Evolutionary conservation across 768 basidiomycete genomes (phyloP).

Genomic region (Lactarius trivialis): DNA sequence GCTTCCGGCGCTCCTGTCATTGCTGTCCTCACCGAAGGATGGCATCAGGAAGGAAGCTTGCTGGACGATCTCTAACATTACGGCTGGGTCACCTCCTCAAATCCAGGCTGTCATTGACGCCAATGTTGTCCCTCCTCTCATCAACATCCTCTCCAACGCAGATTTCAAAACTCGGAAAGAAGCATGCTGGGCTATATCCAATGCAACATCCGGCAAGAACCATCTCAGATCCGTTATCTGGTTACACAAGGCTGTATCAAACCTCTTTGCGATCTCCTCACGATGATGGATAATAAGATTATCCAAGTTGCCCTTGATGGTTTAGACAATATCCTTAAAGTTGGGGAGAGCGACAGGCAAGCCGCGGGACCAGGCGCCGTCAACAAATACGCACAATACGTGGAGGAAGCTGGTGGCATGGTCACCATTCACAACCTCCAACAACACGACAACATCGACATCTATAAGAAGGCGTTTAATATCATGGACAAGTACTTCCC

Average conservation of each 20-base stretch:
- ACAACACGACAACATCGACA: slow-evolving; percentile 98
- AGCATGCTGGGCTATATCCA: slow-evolving; percentile 99
- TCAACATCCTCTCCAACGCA: slow-evolving; percentile 95
- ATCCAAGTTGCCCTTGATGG: slow-evolving; percentile 98
- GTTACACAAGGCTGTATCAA: slow-evolving; percentile 98
- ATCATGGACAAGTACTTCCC: slow-evolving; percentile 99
- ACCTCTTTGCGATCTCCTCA: slow-evolving; percentile 91
- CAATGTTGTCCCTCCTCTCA: slow-evolving; percentile 94
- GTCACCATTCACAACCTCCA: slow-evolving; percentile 97
- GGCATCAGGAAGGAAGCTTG: slow-evolving; percentile 99
- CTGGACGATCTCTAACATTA: slow-evolving; percentile 99
- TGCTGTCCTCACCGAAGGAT: slow-evolving; percentile 95
- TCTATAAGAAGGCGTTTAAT: slow-evolving; percentile 99
- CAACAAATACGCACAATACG: slow-evolving; percentile 90
- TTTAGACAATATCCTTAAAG: slow-evolving; percentile 95
- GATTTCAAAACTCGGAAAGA: slow-evolving; percentile 99
- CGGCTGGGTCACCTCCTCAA: slow-evolving; percentile 93
- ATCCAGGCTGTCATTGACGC: slow-evolving; percentile 98
- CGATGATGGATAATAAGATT: slow-evolving; percentile 99
- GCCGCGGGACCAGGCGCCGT: slow-evolving; percentile 71
- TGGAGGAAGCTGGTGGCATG: slow-evolving; percentile 99
- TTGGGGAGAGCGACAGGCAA: slow-evolving; percentile 92
- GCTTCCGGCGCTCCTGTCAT: slow-evolving; percentile 85
- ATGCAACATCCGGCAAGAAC: slow-evolving; percentile 99
- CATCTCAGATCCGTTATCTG: slow-evolving; percentile 94